Base-by-base conservation (phyloP, 2,329 filamentous ascomycete genomes). In the Hymenoscyphus linearis region DNA sequence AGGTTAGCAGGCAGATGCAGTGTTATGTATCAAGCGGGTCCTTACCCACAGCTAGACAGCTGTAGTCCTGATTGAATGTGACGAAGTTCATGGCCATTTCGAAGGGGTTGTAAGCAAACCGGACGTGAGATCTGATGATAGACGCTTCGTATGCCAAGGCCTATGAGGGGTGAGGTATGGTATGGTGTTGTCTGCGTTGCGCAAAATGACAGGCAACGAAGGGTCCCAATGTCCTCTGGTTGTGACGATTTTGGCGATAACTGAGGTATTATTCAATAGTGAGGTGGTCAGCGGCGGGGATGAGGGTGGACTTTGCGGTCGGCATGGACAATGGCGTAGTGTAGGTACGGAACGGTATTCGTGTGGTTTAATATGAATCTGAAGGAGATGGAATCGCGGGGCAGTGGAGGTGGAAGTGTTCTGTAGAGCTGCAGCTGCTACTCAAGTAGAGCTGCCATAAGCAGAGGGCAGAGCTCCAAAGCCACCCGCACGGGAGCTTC, bases 1-100 rank as follows among this genome's bases (percentile, higher is more conserved):
- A 62, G 58, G 27, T 59, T 55, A 59, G 55, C 63, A 58, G 57
- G 35, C 54, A 18, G 37, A 44, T 26, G 27, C 52, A 37, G 40
- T 26, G 26, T 59, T 22, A n/a, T 34, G 14, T 35, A 25, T 37
- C 35, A 40, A 57, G 35, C 58, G 58, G 34, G 25, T 60, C 36
- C 87, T 73, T 80, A 92, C 91, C 93, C 69, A 99, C 93, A 79
- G 93, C 93, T 67, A 99, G 83, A 76, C 93, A 93, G 82, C 90
- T 96, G 80, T 96, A 92, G 80, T 99, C 95, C 81, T 99, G 95
- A 77, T 99, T 99, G 78, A 98, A 99, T 50, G 93, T 97, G 71
- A 99, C 91, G 78, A 96, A 99, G 77, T 99, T 99, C 80, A 98
- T 91, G 55, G 86, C 78, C 87, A 91, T 91, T 63, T 73, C 82